Evolutionary conservation across 768 basidiomycete species (phyloP).

Genomic region (Termitomyces sp.): DNA sequence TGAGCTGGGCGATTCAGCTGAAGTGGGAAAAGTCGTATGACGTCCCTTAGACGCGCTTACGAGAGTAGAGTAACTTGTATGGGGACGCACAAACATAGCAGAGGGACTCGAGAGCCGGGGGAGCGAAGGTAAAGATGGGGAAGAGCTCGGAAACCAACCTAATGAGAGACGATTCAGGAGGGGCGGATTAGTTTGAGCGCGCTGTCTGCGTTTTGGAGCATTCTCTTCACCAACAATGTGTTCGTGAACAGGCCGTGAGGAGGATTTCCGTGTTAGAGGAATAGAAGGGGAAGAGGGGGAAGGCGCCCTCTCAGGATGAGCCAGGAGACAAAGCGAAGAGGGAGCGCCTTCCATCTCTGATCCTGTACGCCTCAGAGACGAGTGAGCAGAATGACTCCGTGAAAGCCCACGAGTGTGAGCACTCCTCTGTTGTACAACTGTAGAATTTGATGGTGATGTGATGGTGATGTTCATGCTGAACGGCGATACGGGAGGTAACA

Average conservation of each 20-base stretch:
- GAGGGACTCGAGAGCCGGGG: conserved; percentile 13
- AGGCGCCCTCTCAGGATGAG: neutral
- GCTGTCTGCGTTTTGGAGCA: conserved; percentile 22
- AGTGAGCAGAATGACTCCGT: conserved; percentile 35
- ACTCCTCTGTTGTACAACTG: conserved; percentile 18
- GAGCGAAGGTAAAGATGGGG: conserved; percentile 28
- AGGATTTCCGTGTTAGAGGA: conserved; percentile 4
- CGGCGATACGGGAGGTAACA: conserved; percentile 23
- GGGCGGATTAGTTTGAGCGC: conserved; percentile 62
- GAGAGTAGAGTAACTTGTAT: conserved; percentile 2
- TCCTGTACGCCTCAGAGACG: neutral
- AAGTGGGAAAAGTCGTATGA: conserved; percentile 6
- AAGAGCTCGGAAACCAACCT: conserved; percentile 50
- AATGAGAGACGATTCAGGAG: conserved; percentile 66
- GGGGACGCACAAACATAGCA: conserved; percentile 14
- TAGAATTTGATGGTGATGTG: conserved; percentile 26
- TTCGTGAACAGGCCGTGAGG: conserved; percentile 9
- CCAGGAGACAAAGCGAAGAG: neutral
- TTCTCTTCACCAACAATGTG: conserved; percentile 6
- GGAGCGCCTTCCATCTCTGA: conserved; percentile 8
- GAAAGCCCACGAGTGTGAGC: conserved; percentile 28
- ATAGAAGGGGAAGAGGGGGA: neutral
- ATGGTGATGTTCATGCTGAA: conserved; percentile 19
- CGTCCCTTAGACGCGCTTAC: neutral
- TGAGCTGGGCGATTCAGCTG: conserved; percentile 15